Evolutionary conservation across 441 rosid species (phyloP).

Genomic region (Populus hybrid): DNA sequence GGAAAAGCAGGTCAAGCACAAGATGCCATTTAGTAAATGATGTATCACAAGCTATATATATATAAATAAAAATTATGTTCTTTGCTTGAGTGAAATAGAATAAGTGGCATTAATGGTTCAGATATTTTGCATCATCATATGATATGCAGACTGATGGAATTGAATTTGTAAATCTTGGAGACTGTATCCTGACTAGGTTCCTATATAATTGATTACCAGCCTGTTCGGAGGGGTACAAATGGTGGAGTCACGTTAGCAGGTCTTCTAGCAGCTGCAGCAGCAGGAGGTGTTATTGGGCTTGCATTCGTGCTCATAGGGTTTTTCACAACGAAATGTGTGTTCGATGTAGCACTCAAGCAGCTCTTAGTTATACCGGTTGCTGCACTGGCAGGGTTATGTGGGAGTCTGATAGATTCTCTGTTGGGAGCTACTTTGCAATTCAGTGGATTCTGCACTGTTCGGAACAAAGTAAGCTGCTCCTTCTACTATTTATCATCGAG

Average conservation of each 20-base stretch:
- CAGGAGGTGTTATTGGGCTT: constrained; percentile 69
- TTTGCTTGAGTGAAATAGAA: neutral
- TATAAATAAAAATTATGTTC: too few relatives aligned
- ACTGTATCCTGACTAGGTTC: constrained; percentile 18
- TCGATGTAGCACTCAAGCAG: constrained; percentile 59
- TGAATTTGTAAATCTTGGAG: neutral
- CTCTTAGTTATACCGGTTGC: constrained; percentile 68
- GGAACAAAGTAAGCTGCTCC: constrained; percentile 59
- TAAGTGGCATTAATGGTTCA: neutral
- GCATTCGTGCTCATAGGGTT: constrained; percentile 61
- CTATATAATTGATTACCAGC: constrained; percentile 38
- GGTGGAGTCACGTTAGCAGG: constrained; percentile 88
- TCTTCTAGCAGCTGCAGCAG: constrained; percentile 75
- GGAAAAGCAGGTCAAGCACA: too few relatives aligned
- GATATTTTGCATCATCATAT: constrained; percentile 1
- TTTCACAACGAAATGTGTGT: constrained; percentile 57
- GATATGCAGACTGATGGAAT: constrained; percentile 4
- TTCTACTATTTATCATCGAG: neutral
- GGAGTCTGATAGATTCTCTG: constrained; percentile 79
- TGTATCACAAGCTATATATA: neutral
- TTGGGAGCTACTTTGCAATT: constrained; percentile 89
- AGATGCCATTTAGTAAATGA: too few relatives aligned
- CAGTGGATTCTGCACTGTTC: constrained; percentile 89
- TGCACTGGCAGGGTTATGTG: constrained; percentile 68
- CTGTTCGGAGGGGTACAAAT: constrained; percentile 84